Base-by-base conservation (phyloP, 176 grass and related monocot genomes). In the Neostapfia colusana region DNA sequence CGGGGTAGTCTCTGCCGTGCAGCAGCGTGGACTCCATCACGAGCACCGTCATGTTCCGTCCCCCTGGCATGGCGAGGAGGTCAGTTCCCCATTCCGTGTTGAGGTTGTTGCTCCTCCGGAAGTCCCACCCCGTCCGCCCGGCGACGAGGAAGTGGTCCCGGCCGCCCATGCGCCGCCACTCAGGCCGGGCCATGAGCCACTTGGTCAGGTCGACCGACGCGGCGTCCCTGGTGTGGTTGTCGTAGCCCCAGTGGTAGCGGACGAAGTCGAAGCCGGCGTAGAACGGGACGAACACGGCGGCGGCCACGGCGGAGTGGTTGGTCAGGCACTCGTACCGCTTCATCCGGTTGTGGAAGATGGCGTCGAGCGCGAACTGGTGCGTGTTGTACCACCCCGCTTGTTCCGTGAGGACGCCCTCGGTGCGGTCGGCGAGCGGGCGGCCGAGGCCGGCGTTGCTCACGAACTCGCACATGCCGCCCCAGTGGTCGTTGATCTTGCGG, bases 301-400 rank as follows among this genome's bases (percentile, higher is more conserved):
- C 34, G 20, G 92, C 88, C 27, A 63, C 8, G 16, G 80, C 58
- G 38, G 88, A 89, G 65, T 86, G 69, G 38, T 76, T 84, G 27
- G 92, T 95, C 63, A 91, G 74, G 80, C 92, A 95, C 42, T 76
- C 67, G 46, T 95, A 95, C 63, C 76, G 92, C 76, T 68, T 82
- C 92, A 95, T 86, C 72, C 92, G 55, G 66, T 91, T 82, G 88
- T 86, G 85, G 76, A 95, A 95, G 75, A 95, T 95, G 49, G 57
- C 34, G 64, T 95, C 88, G 20, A 95, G 81, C 17, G 84, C 79
- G 43, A 81, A 88, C 63, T 91, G 88, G 56, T 88, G 78, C 23
- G 92, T 95, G 54, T 28, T 75, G 68, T 91, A 95, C 92, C 89
- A 95, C 17, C 92, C 86, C 3, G 77, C 77, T 2, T 46, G 64